Evolutionary conservation across 2,329 filamentous ascomycete genomes (phyloP), one percentile per base, ranked within the genome.

Genomic region (Beauveria varroae): DNA sequence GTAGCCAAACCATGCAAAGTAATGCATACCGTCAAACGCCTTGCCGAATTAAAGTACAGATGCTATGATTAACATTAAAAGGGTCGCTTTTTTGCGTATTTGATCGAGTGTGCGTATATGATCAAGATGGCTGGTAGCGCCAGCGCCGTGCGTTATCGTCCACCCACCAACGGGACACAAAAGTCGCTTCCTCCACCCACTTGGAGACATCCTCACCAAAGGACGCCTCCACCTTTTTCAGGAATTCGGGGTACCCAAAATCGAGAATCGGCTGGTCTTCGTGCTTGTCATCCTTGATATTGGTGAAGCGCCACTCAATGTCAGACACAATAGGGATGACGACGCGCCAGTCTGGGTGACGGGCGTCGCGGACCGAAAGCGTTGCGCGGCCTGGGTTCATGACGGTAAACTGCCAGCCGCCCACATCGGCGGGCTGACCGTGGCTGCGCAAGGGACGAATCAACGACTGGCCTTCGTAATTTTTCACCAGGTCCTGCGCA

Each of bases 381-480:
- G 73, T 71, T 5, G 70, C 69, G 6, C 71, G 66, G 5, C 72
- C 72, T 0, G 72, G 71, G 24, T 74, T 74, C 2, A 69, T 67
- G 7, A 73, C 68, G 3, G 70, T 71, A 26, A 72, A 73, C 20
- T 74, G 71, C 72, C 72, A 74, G 46, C 70, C 64, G 5, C 68
- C 70, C 18, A 68, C 64, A 3, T 68, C 65, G 1, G 63, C 63
- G 34, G 56, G 10, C 1, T 63, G 63, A 14, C 65, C 55, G 49
- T 10, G 46, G 60, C 62, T 67, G 54, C 65, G 66, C 22, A 70
- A 65, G 0, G 69, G 67, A 8, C 72, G 71, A 43, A 74, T 69
- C 9, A 74, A 66, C 3, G 71, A 73, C 51, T 74, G 70, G 3
- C 72, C 72, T 52, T 74, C 72, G 50, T 73, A 74, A 59, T 73